Conservation (phyloP, 1,284 basidiomycete genomes). For the Mycena sp. region DNA sequence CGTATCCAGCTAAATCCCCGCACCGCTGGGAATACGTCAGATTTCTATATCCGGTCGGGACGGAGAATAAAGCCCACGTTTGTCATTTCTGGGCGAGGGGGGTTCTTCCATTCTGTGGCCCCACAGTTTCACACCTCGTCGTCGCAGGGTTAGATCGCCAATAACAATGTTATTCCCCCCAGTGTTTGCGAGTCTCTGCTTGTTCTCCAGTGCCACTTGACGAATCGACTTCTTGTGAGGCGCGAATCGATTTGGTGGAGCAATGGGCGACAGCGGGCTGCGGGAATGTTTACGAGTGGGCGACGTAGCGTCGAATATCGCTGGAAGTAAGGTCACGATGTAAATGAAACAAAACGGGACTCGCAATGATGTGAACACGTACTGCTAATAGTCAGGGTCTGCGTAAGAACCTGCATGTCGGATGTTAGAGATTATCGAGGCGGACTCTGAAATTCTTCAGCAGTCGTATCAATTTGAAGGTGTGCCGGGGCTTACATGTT, state of each 20-base stretch:
- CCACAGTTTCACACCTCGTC: conserved; percentile 14
- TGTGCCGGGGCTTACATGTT: too few species aligned
- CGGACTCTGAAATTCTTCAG: too few species aligned
- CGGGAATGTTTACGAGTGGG: conserved; percentile 7
- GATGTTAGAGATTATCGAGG: too few species aligned
- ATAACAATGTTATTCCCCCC: neutral
- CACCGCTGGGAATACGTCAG: neutral
- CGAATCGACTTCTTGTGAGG: conserved; percentile 15
- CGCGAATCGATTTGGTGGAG: neutral
- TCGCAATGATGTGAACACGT: too few species aligned
- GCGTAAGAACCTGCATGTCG: too few species aligned
- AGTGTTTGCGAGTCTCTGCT: neutral
- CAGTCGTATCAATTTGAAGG: too few species aligned
- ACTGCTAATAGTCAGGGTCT: too few species aligned
- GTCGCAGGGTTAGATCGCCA: neutral
- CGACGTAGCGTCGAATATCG: conserved; percentile 10
- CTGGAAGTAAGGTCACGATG: neutral
- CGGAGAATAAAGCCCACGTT: neutral
- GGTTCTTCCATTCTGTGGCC: neutral
- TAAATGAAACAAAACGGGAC: too few species aligned
- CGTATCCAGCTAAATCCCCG: conserved; percentile 84
- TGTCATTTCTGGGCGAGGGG: neutral
- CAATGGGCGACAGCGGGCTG: conserved; percentile 18
- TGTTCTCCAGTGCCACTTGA: neutral
- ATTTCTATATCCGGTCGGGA: neutral